These are phyloP conservation scores for Monilinia vaccinii-corymbosi DNA, from an alignment of 2,329 filamentous ascomycete species.

Conservation along the genomic window DNA sequence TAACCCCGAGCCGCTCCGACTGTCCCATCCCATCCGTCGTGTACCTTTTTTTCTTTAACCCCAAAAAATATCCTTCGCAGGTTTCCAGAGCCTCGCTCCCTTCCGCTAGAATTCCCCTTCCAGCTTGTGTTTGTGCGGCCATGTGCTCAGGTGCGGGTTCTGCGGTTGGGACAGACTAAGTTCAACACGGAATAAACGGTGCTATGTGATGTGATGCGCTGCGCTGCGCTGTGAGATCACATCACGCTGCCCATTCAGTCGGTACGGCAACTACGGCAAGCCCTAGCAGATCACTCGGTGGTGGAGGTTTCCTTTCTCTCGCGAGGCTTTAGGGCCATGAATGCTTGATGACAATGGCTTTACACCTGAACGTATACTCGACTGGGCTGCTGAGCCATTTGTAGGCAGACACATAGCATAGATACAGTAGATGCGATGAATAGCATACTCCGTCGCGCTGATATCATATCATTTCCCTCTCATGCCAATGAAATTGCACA, in stretches of 20 bases:
- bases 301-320: neutral
- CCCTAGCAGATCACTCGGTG: neutral
- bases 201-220: constrained; percentile 4
- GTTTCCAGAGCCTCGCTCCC: neutral
- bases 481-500: neutral
- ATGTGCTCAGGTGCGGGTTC: neutral
- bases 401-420: neutral
- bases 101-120: neutral
- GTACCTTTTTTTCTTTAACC: neutral
- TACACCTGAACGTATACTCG: neutral
- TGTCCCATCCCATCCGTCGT: neutral
- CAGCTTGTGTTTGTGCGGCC: constrained; percentile 4
- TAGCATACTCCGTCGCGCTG: neutral
- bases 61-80: constrained; percentile 2
- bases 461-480: neutral
- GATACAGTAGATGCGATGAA: neutral
- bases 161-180: neutral
- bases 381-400: neutral
- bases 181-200: constrained; percentile 5
- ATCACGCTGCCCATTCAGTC: constrained; percentile 7
- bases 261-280: constrained; percentile 4
- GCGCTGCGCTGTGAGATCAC: neutral
- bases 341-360: neutral
- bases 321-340: neutral
- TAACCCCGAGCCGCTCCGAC: neutral